Conservation (phyloP, 2,329 filamentous ascomycete species). For the Colletotrichum sp. region DNA sequence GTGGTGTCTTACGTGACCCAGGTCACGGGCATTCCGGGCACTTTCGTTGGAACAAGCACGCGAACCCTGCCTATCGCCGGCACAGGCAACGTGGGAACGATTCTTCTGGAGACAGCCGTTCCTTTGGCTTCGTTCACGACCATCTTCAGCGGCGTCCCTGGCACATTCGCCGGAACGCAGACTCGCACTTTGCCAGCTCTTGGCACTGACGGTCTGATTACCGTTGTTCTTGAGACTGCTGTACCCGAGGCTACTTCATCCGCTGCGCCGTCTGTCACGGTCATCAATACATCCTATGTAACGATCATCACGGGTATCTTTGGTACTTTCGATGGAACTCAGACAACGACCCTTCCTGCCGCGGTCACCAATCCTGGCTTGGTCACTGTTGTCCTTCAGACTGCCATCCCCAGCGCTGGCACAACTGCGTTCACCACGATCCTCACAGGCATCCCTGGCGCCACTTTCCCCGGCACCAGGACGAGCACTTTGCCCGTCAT, state of each 20-base stretch:
- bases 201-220: background rate
- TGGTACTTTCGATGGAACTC: background rate
- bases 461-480: background rate
- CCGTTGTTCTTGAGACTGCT: conserved; percentile 1
- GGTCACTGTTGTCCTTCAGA: conserved; percentile 4
- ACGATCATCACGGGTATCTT: conserved; percentile 3
- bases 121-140: background rate
- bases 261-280: background rate
- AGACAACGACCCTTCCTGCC: conserved; percentile 1
- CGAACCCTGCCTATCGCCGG: background rate
- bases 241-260: background rate
- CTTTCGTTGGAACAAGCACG: background rate
- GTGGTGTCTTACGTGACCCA: background rate
- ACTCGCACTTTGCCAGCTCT: background rate
- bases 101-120: background rate
- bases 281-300: background rate
- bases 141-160: background rate
- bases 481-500: background rate
- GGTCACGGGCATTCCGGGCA: background rate
- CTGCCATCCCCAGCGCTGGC: background rate
- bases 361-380: background rate
- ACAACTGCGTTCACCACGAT: background rate
- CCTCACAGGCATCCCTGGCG: background rate
- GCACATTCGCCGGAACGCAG: background rate
- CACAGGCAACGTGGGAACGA: background rate